Evolutionary conservation across 805 yeast genomes (phyloP), one percentile per base, ranked within the genome.

Genomic region (Lipomyces lipofer): DNA sequence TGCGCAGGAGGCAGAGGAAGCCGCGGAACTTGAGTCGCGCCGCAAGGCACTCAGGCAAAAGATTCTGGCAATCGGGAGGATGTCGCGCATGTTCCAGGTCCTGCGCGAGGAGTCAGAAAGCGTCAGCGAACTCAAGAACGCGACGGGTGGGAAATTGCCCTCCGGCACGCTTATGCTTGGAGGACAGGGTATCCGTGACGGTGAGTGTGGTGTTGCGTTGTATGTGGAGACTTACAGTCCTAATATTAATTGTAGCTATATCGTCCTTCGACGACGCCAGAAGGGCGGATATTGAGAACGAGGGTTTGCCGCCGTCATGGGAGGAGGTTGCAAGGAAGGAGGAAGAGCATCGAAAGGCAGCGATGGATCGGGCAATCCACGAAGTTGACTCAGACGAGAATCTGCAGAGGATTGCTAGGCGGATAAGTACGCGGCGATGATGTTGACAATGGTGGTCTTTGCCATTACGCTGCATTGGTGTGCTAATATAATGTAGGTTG

Each of bases 31-130:
- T 27, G 70, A 63, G 74, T 78, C 59, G 8, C 56, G 62, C 12
- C 63, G 70, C 27, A 73, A 79, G 62, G 84, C 88, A 1, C 74
- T 90, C 55, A 80, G 92, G 60, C 90, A 88, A 71, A 92, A 92
- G 76, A 87, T 94, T 49, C 72, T 92, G 64, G 98, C 98, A 12
- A 94, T 92, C 71, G 98, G 98, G n/a, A 81, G 96, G 62, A 88
- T 92, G 62, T 85, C 96, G 22, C 80, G 97, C 53, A 88, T 92
- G 95, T 91, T 86, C 72, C 85, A 84, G 59, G 85, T 91, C 6
- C 76, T 92, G 64, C 79, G 97, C 62, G 90, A 88, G 67, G 96
- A 92, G 66, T 79, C 91, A 44, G 97, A 88, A 69, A 83, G 82
- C 62, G 94, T 92, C 47, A 84, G 85, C 47, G 88, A 85, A 66